A percentile compares a stretch with the other conserved stretches of the same genome.
phyloP scores from a whole-genome alignment of 164 flowering plant species.

The Nymphaea colorata region DNA sequence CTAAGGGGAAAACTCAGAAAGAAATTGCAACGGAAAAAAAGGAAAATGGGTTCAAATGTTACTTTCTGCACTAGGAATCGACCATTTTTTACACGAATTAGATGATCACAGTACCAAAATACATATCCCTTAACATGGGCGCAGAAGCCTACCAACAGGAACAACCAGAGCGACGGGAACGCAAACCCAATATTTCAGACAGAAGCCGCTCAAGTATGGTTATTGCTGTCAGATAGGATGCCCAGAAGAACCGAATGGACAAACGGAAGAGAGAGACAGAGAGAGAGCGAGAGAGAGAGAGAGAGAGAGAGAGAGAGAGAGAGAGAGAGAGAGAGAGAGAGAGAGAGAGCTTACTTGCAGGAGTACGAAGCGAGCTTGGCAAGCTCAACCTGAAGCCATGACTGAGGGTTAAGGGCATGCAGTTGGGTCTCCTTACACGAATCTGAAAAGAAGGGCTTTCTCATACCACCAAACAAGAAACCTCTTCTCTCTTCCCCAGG shows the following conservation, averaged over 20 bases:
- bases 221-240: too few species aligned
- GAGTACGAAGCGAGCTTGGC: slow-evolving; percentile 46
- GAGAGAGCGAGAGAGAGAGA: too few species aligned
- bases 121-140: slow-evolving; percentile 1
- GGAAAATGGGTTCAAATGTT: neutral
- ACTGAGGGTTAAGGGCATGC: slow-evolving; percentile 77
- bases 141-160: neutral
- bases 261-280: neutral
- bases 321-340: too few species aligned
- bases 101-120: neutral
- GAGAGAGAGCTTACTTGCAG: slow-evolving; percentile 78
- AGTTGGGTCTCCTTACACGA: slow-evolving; percentile 75
- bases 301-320: too few species aligned
- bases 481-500: slow-evolving; percentile 53
- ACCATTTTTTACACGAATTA: neutral
- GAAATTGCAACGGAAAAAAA: too few species aligned
- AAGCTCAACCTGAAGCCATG: slow-evolving; percentile 98
- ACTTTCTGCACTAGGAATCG: neutral
- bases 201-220: neutral
- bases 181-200: neutral
- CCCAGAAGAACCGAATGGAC: too few species aligned
- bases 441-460: slow-evolving; percentile 68
- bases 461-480: slow-evolving; percentile 71
- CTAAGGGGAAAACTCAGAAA: too few species aligned
- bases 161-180: neutral